These are phyloP conservation scores for Nepenthes alata DNA, from an alignment of 179 eudicot species.

Conservation along the genomic window DNA sequence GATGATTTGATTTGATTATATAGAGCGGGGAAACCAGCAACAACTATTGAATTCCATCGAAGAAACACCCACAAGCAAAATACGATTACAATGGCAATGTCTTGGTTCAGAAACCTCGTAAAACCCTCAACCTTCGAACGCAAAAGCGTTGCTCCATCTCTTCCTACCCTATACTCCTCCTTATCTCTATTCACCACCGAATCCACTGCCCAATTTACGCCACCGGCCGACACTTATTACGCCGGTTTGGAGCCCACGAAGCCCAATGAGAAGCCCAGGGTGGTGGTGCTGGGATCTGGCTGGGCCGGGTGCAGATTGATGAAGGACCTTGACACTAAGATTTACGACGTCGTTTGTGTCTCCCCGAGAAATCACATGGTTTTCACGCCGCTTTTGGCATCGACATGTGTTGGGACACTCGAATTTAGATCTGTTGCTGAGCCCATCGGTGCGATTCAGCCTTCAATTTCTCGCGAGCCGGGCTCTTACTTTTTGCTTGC, in stretches of 20 bases:
- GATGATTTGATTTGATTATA: too few relatives aligned
- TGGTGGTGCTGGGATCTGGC: slow-evolving; percentile 80
- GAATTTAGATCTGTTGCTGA: slow-evolving; percentile 95
- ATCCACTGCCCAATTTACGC: slow-evolving; percentile 2
- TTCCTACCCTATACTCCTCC: slow-evolving; percentile 12
- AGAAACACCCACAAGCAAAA: neutral
- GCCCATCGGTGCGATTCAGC: slow-evolving; percentile 78
- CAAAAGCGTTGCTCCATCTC: slow-evolving; percentile 10
- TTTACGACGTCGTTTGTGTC: slow-evolving; percentile 75
- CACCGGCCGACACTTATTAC: neutral
- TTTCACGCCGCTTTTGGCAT: slow-evolving; percentile 83
- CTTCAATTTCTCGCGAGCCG: slow-evolving; percentile 74
- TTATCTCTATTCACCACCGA: slow-evolving; percentile 21
- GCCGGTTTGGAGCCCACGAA: slow-evolving; percentile 53
- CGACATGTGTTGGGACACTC: slow-evolving; percentile 89
- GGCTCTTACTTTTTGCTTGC: slow-evolving; percentile 74
- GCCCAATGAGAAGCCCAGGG: slow-evolving; percentile 61
- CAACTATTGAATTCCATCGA: neutral
- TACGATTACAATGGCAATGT: slow-evolving; percentile 19
- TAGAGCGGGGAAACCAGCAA: too few relatives aligned
- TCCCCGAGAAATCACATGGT: slow-evolving; percentile 98
- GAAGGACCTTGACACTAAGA: slow-evolving; percentile 59
- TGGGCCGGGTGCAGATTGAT: slow-evolving; percentile 92
- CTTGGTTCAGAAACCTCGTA: slow-evolving; percentile 43
- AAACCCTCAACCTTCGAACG: slow-evolving; percentile 22